These are phyloP conservation scores for Albugo laibachii DNA, from an alignment of 352 stramenopile species.

Conservation along the genomic window DNA sequence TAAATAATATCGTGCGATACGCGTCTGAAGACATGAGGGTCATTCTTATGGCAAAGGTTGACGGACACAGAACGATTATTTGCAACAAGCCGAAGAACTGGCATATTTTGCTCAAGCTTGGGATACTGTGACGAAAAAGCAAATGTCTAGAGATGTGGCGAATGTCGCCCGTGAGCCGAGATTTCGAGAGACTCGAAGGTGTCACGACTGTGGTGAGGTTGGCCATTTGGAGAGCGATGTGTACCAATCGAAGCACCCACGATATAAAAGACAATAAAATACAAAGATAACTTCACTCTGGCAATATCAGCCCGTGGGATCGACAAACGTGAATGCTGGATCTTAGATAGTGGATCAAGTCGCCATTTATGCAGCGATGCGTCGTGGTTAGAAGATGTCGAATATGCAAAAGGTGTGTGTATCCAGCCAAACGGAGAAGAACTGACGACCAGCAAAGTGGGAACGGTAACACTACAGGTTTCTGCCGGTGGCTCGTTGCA, in stretches of 20 bases:
- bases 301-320: too few relatives aligned
- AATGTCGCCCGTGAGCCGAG: too few relatives aligned
- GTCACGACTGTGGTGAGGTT: too few relatives aligned
- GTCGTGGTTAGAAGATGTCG: background rate
- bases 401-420: background rate
- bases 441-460: background rate
- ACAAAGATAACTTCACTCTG: too few relatives aligned
- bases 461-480: too few relatives aligned
- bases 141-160: too few relatives aligned
- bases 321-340: too few relatives aligned
- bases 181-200: too few relatives aligned
- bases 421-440: background rate
- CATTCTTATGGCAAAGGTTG: conserved; percentile 4
- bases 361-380: background rate
- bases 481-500: too few relatives aligned
- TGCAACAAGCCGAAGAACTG: conserved; percentile 1
- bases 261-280: background rate
- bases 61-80: background rate
- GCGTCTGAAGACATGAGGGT: conserved; percentile 4
- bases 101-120: background rate
- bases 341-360: too few relatives aligned
- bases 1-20: conserved; percentile 9
- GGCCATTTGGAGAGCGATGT: background rate
- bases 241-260: background rate
- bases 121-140: too few relatives aligned